Evolutionary conservation across 2,329 filamentous ascomycete species (phyloP), one percentile per base, ranked within the genome.

Genomic region (Trichothecium sympodiale): DNA sequence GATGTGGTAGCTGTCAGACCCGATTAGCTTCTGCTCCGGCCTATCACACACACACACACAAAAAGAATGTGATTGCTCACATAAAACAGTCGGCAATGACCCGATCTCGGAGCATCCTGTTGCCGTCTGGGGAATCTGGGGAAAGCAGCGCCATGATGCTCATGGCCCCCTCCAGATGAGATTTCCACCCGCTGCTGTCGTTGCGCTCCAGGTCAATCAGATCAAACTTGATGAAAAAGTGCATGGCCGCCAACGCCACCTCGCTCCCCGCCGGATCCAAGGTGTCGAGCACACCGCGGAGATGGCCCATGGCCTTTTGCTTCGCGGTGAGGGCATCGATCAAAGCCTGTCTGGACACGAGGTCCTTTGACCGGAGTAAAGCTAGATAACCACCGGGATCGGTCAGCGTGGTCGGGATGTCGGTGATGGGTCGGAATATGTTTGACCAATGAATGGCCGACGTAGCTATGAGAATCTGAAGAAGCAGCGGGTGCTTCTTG

Each of bases 151-250:
- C 52, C 42, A 63, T 49, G 18, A 69, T 59, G 38, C 52, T 59
- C 35, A 60, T 60, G 16, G 64, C 64, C 6, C 62, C 65, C 23
- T 61, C 56, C 31, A 70, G 53, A 44, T 70, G 66, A 30, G 57
- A 50, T 41, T 59, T 59, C 66, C 66, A 69, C 38, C 56, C 55
- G 37, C 53, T 57, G 5, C 56, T 53, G 15, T 53, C 57, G 16
- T 55, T 55, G 39, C 56, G 59, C 10, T 65, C 62, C 9, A 66
- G 48, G 41, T 70, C 65, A 31, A 70, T 64, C n/a, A 70, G 52
- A 34, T 69, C 56, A 40, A 70, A 66, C 40, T 67, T 67, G 49
- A 70, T 56, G 38, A 69, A 68, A 47, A 69, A 69, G 34, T 69
- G 57, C 38, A 67, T 60, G 2, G 66, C 64, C 8, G 65, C 65